Percentiles rank a stretch among this genome's conserved stretches.
phyloP scores from a whole-genome alignment of 257 asterid species.

The Paulownia fortunei region DNA sequence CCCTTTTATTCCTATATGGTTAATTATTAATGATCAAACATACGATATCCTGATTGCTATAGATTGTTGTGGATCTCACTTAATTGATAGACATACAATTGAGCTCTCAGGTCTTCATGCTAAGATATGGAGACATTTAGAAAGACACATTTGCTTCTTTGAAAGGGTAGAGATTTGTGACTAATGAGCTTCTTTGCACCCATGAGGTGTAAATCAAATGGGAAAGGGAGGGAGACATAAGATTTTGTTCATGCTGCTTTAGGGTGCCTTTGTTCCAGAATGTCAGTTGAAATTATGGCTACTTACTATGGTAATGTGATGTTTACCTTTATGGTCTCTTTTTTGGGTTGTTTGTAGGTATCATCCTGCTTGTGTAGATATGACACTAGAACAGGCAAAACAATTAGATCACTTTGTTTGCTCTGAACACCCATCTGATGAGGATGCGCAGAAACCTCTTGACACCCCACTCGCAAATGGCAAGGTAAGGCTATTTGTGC shows the following conservation, averaged over 20 bases:
- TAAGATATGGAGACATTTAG: background rate
- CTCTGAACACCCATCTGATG: constrained; percentile 50
- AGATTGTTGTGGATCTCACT: background rate
- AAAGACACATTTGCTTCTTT: background rate
- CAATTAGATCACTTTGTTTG: constrained; percentile 54
- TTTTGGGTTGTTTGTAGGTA: constrained; percentile 49
- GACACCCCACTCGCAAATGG: constrained; percentile 33
- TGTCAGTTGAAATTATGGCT: too few species aligned
- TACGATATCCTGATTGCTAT: background rate
- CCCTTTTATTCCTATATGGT: too few species aligned
- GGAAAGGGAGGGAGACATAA: background rate
- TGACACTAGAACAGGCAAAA: constrained; percentile 59
- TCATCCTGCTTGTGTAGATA: constrained; percentile 72
- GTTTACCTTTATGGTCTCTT: background rate
- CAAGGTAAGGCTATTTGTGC: constrained; percentile 39
- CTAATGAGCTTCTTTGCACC: background rate
- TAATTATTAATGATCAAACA: too few species aligned
- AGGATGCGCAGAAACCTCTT: constrained; percentile 36
- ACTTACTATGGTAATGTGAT: background rate
- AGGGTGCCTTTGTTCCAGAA: background rate
- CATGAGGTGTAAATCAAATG: background rate
- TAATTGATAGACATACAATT: background rate
- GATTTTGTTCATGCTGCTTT: background rate
- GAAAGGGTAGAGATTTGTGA: background rate
- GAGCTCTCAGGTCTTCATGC: background rate